Evolutionary conservation across 805 yeast species (phyloP).

Genomic region (Geotrichum ghanense): DNA sequence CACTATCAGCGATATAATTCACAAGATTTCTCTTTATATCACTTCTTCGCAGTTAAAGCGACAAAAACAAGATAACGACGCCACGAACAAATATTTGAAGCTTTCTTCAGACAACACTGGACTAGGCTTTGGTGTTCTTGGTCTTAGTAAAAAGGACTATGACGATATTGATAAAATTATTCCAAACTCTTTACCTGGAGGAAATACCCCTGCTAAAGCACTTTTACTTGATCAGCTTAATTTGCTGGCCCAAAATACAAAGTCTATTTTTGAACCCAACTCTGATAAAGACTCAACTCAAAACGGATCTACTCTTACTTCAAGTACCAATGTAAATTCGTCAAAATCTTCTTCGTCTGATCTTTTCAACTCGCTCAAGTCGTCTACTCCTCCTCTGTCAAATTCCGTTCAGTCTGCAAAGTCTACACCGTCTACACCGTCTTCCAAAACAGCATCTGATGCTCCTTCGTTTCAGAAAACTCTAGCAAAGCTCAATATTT

Average conservation of each 20-base stretch:
- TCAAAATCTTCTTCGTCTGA: background rate
- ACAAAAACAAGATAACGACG: background rate
- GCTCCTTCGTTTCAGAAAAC: background rate
- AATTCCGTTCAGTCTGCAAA: background rate
- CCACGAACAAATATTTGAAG: background rate
- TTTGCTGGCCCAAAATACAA: background rate
- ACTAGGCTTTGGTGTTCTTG: background rate
- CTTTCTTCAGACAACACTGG: background rate
- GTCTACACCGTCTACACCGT: background rate
- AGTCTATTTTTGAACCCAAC: background rate
- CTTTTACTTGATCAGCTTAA: conserved; percentile 11
- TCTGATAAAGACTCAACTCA: too few relatives aligned
- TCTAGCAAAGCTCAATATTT: background rate
- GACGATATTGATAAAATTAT: background rate
- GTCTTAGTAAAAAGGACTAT: background rate
- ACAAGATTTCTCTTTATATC: background rate
- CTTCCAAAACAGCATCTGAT: too few relatives aligned
- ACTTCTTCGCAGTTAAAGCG: background rate
- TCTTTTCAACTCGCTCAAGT: background rate
- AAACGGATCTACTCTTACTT: too few relatives aligned
- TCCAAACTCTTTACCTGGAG: conserved; percentile 12
- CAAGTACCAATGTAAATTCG: background rate
- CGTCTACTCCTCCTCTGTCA: too few relatives aligned
- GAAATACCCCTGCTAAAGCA: conserved; percentile 14
- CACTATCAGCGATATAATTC: background rate